Evolutionary conservation across 352 stramenopile species (phyloP).

Genomic region (Pythium folliculosum): DNA sequence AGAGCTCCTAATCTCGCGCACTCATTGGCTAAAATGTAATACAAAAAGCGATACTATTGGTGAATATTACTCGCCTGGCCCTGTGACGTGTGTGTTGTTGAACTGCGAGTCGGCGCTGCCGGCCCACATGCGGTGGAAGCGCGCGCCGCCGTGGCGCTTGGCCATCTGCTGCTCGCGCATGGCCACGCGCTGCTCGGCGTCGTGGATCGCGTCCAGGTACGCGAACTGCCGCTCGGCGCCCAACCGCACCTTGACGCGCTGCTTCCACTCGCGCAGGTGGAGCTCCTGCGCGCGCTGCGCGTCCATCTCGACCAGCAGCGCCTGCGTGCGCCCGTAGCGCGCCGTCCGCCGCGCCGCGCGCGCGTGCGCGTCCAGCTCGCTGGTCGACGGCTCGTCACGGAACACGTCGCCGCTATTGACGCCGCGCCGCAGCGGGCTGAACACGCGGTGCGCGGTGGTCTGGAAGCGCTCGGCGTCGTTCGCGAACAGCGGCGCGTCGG

Average conservation of each 20-base stretch:
- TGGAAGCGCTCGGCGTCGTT: conserved; percentile 49
- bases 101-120: conserved; percentile 79
- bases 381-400: conserved; percentile 33
- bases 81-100: conserved; percentile 41
- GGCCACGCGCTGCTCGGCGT: conserved; percentile 53
- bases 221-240: conserved; percentile 47
- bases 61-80: neutral
- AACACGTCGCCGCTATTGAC: conserved; percentile 45
- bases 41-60: too few species aligned
- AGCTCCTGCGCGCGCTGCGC: conserved; percentile 33
- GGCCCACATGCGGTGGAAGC: conserved; percentile 81
- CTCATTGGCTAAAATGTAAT: too few species aligned
- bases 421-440: conserved; percentile 50
- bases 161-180: conserved; percentile 59
- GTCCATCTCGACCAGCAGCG: conserved; percentile 39
- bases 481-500: conserved; percentile 50
- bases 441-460: conserved; percentile 53
- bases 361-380: conserved; percentile 39
- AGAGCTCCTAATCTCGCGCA: too few species aligned
- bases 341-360: conserved; percentile 37
- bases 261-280: conserved; percentile 55
- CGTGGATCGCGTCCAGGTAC: conserved; percentile 67
- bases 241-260: conserved; percentile 50
- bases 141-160: conserved; percentile 64
- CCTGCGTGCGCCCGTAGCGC: conserved; percentile 48